Percentiles rank a stretch among this genome's conserved stretches.
These are phyloP conservation scores for Pythium guiyangense DNA, from an alignment of 352 stramenopile genomes.

Conservation along the genomic window DNA sequence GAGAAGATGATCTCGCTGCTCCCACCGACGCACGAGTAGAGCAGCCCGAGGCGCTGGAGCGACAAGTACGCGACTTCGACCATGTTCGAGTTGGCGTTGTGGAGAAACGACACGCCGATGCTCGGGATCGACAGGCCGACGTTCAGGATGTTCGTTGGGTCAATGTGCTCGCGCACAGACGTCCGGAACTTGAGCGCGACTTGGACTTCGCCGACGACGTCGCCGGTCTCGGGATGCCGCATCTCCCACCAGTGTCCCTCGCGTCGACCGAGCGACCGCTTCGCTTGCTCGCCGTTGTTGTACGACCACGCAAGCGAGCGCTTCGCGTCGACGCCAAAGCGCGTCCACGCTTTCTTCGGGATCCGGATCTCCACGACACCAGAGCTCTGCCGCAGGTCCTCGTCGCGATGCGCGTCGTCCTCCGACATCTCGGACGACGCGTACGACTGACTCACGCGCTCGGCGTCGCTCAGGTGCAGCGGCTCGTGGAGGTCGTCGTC, in stretches of 20 bases:
- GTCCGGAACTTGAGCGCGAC: constrained; percentile 81
- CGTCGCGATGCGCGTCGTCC: constrained; percentile 23
- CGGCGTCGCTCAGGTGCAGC: constrained; percentile 54
- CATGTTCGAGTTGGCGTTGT: constrained; percentile 79
- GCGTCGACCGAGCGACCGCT: constrained; percentile 57
- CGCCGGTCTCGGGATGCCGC: constrained; percentile 62
- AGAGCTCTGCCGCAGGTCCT: constrained; percentile 26
- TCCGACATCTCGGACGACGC: constrained; percentile 59
- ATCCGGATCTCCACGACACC: constrained; percentile 79
- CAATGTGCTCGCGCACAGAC: constrained; percentile 42
- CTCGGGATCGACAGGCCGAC: constrained; percentile 78
- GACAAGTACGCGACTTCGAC: constrained; percentile 87
- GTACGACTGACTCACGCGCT: constrained; percentile 67
- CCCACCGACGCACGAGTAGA: constrained; percentile 75
- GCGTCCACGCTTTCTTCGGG: constrained; percentile 78
- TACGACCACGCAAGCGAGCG: constrained; percentile 74
- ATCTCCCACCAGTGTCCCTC: constrained; percentile 87
- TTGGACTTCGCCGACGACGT: constrained; percentile 76
- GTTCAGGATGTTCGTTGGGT: constrained; percentile 64
- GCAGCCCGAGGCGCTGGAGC: constrained; percentile 66
- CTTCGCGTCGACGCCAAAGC: constrained; percentile 56
- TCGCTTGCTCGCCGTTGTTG: constrained; percentile 69
- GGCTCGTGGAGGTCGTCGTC: constrained; percentile 37
- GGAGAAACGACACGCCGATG: constrained; percentile 77
- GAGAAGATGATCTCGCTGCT: constrained; percentile 82